Conservation (phyloP, 1,284 basidiomycete genomes). For the Erythrobasidium hasegawianum region DNA sequence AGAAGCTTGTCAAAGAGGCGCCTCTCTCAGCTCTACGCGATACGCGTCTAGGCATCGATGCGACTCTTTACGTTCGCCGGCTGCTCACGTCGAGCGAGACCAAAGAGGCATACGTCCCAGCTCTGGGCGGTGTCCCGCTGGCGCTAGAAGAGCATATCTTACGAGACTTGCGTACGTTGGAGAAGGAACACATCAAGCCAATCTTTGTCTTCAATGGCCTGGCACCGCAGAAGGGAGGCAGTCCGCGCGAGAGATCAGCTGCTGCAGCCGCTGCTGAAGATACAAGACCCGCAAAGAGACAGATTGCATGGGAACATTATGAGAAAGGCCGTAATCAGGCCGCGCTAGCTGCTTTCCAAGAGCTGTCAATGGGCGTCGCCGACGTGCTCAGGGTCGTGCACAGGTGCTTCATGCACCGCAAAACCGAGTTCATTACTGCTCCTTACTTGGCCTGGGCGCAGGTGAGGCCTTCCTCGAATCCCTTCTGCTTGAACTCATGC, state of each 20-base stretch:
- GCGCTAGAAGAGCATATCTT: conserved; percentile 65
- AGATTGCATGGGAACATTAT: conserved; percentile 83
- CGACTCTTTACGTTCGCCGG: conserved; percentile 78
- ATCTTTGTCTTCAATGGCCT: conserved; percentile 95
- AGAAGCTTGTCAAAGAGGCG: conserved; percentile 78
- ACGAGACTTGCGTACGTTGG: conserved; percentile 80
- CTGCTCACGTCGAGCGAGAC: conserved; percentile 69
- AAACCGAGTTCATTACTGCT: conserved; percentile 93
- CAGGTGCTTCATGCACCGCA: conserved; percentile 87
- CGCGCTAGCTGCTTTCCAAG: conserved; percentile 76
- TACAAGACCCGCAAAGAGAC: conserved; percentile 20
- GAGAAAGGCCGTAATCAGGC: conserved; percentile 82
- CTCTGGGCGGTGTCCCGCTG: conserved; percentile 34
- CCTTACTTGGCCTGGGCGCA: conserved; percentile 93
- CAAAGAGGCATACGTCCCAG: conserved; percentile 68
- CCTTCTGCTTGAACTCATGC: background rate
- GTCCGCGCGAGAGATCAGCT: background rate
- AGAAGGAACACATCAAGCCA: conserved; percentile 88
- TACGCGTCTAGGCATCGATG: conserved; percentile 95
- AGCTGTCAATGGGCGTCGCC: conserved; percentile 67
- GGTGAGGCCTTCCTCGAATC: conserved; percentile 56
- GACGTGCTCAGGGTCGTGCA: conserved; percentile 90
- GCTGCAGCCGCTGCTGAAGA: conserved; percentile 14
- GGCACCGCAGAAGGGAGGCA: conserved; percentile 55
- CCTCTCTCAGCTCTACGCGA: conserved; percentile 80